Conservation (phyloP, 306 rosid species). For the Quercus suber region DNA sequence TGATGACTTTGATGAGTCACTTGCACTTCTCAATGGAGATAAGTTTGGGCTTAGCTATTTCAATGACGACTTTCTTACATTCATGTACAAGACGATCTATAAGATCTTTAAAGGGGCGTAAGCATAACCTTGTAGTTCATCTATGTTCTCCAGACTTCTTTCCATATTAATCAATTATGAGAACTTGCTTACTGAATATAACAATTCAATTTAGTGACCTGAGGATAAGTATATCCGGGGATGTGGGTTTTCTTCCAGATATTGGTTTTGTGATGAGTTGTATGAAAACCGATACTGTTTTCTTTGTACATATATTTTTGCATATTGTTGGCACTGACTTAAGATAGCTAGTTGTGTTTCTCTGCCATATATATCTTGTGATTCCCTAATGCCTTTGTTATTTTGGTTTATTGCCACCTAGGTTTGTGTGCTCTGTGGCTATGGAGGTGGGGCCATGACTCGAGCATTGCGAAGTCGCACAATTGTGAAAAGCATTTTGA, state of each 20-base stretch:
- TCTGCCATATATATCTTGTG: not conserved
- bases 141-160: not conserved
- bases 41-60: not conserved
- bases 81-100: not conserved
- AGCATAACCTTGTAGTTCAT: not conserved
- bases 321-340: not conserved
- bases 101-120: not conserved
- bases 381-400: constrained; percentile 1
- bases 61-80: not conserved
- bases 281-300: not conserved
- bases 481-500: constrained; percentile 49
- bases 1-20: too few relatives aligned
- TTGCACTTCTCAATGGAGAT: too few relatives aligned
- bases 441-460: constrained; percentile 81
- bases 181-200: not conserved
- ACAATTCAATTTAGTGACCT: not conserved
- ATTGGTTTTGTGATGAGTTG: not conserved
- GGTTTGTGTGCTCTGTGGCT: constrained; percentile 75
- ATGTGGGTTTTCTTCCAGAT: too few relatives aligned
- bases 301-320: not conserved
- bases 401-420: constrained; percentile 18
- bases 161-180: not conserved
- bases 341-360: not conserved
- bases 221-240: not conserved
- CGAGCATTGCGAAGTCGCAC: constrained; percentile 40